phyloP scores from a whole-genome alignment of 164 flowering plant genomes.

The Tetracentron sinense region DNA sequence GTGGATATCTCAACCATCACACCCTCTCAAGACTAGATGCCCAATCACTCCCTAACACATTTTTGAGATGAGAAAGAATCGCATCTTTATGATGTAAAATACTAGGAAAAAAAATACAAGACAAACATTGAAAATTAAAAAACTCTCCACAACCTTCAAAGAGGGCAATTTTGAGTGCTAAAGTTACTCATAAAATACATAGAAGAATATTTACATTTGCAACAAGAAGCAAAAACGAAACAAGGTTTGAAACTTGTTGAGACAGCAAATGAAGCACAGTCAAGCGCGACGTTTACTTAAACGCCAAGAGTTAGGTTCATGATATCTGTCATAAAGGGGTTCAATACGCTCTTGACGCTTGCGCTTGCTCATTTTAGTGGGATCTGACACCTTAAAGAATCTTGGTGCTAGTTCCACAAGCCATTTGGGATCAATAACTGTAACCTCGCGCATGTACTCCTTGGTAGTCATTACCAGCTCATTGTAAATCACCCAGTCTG shows the following conservation, averaged over 20 bases:
- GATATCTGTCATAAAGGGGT: constrained; percentile 83
- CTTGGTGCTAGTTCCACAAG: constrained; percentile 84
- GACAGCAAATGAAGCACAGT: constrained; percentile 1
- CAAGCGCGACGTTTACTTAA: constrained; percentile 75
- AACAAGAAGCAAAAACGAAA: neutral
- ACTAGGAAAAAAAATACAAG: too few species aligned
- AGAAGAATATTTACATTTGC: neutral
- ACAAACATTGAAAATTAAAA: too few species aligned
- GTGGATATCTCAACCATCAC: too few species aligned
- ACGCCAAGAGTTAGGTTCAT: constrained; percentile 92
- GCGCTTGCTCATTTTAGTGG: constrained; percentile 88
- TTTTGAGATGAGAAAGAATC: too few species aligned
- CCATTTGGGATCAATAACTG: constrained; percentile 84
- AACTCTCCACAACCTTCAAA: too few species aligned
- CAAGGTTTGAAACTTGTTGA: neutral
- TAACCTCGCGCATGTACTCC: constrained; percentile 86
- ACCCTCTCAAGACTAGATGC: too few species aligned
- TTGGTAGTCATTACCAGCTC: constrained; percentile 94
- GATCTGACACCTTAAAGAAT: constrained; percentile 78
- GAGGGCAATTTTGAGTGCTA: too few species aligned
- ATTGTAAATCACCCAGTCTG: constrained; percentile 87
- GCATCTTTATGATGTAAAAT: too few species aligned
- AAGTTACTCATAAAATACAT: neutral
- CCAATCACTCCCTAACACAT: too few species aligned
- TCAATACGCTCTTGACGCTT: constrained; percentile 88